Evolutionary conservation across 345 rosid genomes (phyloP).

Genomic region (Salix koriyanagi): DNA sequence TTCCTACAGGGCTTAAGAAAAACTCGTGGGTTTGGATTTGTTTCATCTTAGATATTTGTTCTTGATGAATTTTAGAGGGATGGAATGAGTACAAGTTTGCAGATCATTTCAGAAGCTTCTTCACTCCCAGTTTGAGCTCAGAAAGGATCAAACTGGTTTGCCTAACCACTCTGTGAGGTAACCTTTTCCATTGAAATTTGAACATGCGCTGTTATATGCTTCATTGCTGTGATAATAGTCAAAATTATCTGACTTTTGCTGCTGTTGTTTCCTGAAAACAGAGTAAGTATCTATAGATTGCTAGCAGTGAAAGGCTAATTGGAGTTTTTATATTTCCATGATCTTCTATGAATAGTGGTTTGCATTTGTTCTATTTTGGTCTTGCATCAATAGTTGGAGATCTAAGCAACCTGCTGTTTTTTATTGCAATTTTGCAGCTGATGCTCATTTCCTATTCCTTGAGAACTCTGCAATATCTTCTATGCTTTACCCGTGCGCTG

Average conservation of each 20-base stretch:
- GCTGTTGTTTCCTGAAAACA: not conserved
- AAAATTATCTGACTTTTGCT: not conserved
- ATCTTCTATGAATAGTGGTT: not conserved
- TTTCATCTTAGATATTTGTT: not conserved
- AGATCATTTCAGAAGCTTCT: not conserved
- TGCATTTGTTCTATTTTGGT: not conserved
- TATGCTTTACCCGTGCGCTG: not conserved
- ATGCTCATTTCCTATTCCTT: not conserved
- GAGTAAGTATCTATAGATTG: not conserved
- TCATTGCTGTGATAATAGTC: not conserved
- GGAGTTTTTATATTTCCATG: not conserved
- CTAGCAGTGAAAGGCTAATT: not conserved
- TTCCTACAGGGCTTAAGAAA: conserved; percentile 9
- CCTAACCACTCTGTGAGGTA: not conserved
- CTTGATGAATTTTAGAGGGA: not conserved
- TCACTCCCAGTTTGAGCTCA: not conserved
- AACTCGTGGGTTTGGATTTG: conserved; percentile 16
- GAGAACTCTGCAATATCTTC: not conserved
- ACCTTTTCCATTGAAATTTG: not conserved
- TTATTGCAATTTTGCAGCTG: not conserved
- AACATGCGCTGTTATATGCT: not conserved
- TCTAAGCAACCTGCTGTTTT: not conserved
- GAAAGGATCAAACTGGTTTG: not conserved
- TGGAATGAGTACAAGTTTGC: not conserved
- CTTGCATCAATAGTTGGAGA: not conserved